Evolutionary conservation across 139 green algal genomes (phyloP), one percentile per base, ranked within the genome.

Genomic region (Microglena sp.): DNA sequence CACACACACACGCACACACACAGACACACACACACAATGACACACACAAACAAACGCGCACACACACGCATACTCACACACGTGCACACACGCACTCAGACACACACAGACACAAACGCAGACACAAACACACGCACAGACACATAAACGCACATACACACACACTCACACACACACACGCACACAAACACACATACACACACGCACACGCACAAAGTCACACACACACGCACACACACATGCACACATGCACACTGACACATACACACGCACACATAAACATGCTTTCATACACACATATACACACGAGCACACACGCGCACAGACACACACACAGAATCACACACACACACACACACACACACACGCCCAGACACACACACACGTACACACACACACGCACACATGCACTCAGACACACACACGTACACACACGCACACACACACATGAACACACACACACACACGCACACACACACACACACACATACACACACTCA

Each of bases 361-460:
- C 18, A 33, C 5, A 5, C 55, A 18, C 55, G 4, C 4, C 40
- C 11, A 18, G 15, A 18, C 40, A 11, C 40, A 50, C 40, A 24
- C 11, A 11, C 11, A 18, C 40, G 18, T 18, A 18, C 40, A 35
- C 55, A 62, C 18, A 36, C 55, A 36, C 55, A 62, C 18, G 21
- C 55, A 62, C 18, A 36, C 8, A 62, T 8, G 36, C 18, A 62
- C 18, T 27, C 8, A 62, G 28, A 62, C 55, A 33, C 55, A 33
- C 55, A 36, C 55, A 62, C 55, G 4, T 29, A 36, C 8, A 62
- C 55, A 50, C 55, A 62, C 18, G 36, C 18, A 33, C 18, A 62
- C 18, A 34, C 55, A 36, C 55, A 33, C 6, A 11, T 50, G 40
- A 11, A 50, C 40, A 50, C 40, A 50, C 40, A 50, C 40, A 50